phyloP scores from a whole-genome alignment of 257 asterid genomes.

The Penstemon davidsonii region DNA sequence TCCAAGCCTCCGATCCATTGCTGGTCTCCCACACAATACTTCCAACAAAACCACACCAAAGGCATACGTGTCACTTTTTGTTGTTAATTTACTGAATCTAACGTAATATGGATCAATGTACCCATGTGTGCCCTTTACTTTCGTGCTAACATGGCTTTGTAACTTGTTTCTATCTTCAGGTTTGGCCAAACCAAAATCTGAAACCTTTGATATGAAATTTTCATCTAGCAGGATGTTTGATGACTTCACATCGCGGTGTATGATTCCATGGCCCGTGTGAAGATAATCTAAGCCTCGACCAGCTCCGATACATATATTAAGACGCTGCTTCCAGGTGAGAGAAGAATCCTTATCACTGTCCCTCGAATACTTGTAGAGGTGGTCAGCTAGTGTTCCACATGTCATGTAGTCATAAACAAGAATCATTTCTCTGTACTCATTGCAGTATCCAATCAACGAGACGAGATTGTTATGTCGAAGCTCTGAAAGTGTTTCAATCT shows the following conservation, averaged over 20 bases:
- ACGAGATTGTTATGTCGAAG: conserved; percentile 50
- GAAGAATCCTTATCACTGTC: conserved; percentile 4
- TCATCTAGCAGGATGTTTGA: conserved; percentile 61
- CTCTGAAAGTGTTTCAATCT: conserved; percentile 50
- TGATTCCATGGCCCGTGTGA: conserved; percentile 46
- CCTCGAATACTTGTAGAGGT: conserved; percentile 38
- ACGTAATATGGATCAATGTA: conserved; percentile 57
- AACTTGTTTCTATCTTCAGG: conserved; percentile 37
- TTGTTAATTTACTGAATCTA: conserved; percentile 41
- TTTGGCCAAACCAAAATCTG: conserved; percentile 70
- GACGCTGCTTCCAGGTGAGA: conserved; percentile 46
- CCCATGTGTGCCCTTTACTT: conserved; percentile 57
- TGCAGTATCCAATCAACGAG: conserved; percentile 56
- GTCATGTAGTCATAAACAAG: conserved; percentile 51
- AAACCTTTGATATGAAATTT: conserved; percentile 50
- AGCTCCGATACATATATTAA: conserved; percentile 50
- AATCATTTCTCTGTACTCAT: conserved; percentile 43
- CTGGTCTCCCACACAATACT: conserved; percentile 51
- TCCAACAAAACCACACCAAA: conserved; percentile 60
- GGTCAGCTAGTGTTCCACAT: conserved; percentile 48
- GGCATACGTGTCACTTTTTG: conserved; percentile 55
- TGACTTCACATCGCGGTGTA: conserved; percentile 60
- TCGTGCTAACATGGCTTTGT: conserved; percentile 45
- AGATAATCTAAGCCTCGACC: conserved; percentile 55
- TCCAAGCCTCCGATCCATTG: conserved; percentile 34